Percentiles rank a stretch among this genome's conserved stretches.
Evolutionary conservation across 2,329 filamentous ascomycete species (phyloP).

Genomic region (Claviceps cyperi): DNA sequence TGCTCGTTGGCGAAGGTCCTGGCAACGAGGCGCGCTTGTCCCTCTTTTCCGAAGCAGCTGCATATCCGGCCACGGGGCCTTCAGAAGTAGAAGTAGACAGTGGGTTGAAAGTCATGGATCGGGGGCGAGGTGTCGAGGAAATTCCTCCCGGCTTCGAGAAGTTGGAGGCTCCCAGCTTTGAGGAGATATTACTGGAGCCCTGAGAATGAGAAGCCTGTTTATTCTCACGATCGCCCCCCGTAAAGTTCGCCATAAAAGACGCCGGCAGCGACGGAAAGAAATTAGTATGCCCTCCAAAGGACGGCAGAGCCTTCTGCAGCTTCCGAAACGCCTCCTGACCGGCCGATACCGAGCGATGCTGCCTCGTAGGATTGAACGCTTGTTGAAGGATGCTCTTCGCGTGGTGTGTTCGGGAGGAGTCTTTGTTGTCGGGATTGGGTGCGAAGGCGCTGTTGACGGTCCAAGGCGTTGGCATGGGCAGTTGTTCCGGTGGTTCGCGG

Average conservation of each 20-base stretch:
- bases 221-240: conserved; percentile 9
- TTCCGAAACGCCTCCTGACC: conserved; percentile 43
- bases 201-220: conserved; percentile 2
- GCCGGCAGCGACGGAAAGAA: conserved; percentile 28
- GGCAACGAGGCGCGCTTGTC: neutral
- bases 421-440: conserved; percentile 5
- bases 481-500: neutral
- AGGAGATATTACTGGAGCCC: neutral
- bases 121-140: neutral
- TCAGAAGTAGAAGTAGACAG: neutral
- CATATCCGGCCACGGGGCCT: neutral
- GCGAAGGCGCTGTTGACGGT: conserved; percentile 11
- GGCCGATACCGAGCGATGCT: conserved; percentile 37
- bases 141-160: no score
- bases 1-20: neutral
- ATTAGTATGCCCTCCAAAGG: conserved; percentile 23
- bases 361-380: conserved; percentile 32
- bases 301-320: conserved; percentile 42
- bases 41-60: neutral
- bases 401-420: conserved; percentile 11
- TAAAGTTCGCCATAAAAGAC: conserved; percentile 25
- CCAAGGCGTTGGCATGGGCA: conserved; percentile 17
- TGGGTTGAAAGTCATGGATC: conserved; percentile 1
- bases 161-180: neutral
- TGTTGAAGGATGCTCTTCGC: conserved; percentile 24